Evolutionary conservation across 2,329 filamentous ascomycete genomes (phyloP).

Genomic region (Aspergillus costaricaensis): DNA sequence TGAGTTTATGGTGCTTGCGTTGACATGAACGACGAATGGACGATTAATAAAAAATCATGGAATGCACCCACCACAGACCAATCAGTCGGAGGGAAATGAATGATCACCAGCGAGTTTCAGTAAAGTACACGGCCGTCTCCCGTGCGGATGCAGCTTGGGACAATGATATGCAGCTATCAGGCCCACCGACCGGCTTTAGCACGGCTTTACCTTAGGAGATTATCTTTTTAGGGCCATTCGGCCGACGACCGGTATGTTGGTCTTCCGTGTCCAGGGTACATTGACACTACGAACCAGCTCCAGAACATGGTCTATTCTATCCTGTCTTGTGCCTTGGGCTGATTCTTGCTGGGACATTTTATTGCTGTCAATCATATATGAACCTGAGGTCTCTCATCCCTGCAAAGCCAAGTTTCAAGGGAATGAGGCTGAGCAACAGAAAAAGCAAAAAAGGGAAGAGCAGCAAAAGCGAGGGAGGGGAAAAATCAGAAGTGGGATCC

Average conservation of each 20-base stretch:
- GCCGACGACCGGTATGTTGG: background rate
- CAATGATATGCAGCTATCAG: constrained; percentile 17
- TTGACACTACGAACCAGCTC: background rate
- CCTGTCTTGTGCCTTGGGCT: background rate
- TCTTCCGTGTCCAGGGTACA: background rate
- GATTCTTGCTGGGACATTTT: background rate
- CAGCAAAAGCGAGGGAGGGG: background rate
- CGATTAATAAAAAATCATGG: background rate
- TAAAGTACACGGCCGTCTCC: constrained; percentile 11
- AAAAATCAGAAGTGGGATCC: constrained; percentile 5
- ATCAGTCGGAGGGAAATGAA: background rate
- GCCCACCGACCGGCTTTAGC: constrained; percentile 14
- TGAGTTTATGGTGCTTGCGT: background rate
- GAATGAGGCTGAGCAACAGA: background rate
- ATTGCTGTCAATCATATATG: background rate
- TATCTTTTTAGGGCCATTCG: background rate
- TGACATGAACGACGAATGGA: background rate
- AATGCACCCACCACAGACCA: background rate
- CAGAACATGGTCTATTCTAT: background rate
- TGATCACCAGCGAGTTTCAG: constrained; percentile 8
- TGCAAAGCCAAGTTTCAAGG: background rate
- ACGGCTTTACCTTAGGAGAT: background rate
- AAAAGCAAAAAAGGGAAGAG: constrained; percentile 1
- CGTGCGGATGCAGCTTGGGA: constrained; percentile 3
- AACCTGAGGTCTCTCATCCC: background rate